Percentiles rank a stretch among this genome's conserved stretches.
These are phyloP conservation scores for Malus sylvestris DNA, from an alignment of 306 rosid genomes.

Conservation along the genomic window DNA sequence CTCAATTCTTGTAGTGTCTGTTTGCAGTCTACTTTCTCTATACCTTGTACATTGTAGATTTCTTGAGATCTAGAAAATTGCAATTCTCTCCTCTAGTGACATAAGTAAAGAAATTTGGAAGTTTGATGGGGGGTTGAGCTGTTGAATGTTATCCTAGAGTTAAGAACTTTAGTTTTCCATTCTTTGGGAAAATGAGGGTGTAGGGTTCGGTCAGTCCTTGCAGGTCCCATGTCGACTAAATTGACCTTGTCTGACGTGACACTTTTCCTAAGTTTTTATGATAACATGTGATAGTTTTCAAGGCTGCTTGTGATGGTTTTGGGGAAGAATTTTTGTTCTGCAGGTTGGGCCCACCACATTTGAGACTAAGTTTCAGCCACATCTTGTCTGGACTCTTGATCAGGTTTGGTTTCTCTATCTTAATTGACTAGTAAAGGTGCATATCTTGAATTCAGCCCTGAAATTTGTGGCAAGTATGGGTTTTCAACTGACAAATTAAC, in stretches of 20 bases:
- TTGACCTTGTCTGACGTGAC: neutral
- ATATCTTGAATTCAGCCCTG: neutral
- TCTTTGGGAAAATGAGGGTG: neutral
- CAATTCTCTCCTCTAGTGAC: neutral
- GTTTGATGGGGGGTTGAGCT: neutral
- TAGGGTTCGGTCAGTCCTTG: neutral
- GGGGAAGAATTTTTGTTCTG: constrained; percentile 15
- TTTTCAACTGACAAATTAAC: too few species aligned
- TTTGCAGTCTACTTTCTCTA: neutral
- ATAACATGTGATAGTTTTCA: neutral
- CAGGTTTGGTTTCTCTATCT: constrained; percentile 50
- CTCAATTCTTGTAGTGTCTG: neutral
- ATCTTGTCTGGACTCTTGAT: constrained; percentile 79
- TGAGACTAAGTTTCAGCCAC: constrained; percentile 83
- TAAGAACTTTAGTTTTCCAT: neutral
- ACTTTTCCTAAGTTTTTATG: neutral
- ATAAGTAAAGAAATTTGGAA: neutral
- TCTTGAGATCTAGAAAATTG: neutral
- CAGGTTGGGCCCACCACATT: constrained; percentile 85
- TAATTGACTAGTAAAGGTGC: constrained; percentile 5
- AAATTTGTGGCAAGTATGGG: neutral
- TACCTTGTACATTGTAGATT: neutral
- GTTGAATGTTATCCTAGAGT: neutral
- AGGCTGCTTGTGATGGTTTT: constrained; percentile 10
- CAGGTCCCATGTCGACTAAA: neutral